A percentile compares a stretch with the other conserved stretches of the same genome.
Conservation (phyloP, 768 basidiomycete genomes). For the Hebeloma cylindrosporum region DNA sequence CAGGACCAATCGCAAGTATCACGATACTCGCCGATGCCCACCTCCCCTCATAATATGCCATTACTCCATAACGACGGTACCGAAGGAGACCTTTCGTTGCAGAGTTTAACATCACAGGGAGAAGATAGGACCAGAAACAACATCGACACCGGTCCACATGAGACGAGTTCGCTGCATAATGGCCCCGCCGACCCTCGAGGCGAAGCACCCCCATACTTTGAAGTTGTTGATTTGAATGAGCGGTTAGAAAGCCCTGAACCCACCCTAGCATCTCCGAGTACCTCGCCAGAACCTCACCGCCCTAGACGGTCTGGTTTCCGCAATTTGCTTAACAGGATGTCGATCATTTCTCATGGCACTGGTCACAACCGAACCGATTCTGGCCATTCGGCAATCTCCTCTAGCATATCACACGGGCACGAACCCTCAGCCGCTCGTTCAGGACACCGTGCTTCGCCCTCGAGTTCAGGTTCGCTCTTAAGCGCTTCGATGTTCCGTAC, state of each 20-base stretch:
- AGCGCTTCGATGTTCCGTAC: conserved; percentile 49
- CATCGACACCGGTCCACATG: conserved; percentile 33
- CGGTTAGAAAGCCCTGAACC: no score
- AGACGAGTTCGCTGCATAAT: conserved; percentile 27
- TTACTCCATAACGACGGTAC: conserved; percentile 37
- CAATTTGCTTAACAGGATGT: conserved; percentile 42
- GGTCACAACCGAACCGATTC: conserved; percentile 35
- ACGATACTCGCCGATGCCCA: conserved; percentile 39
- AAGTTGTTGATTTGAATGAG: conserved; percentile 38
- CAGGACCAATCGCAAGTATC: conserved; percentile 30
- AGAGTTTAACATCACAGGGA: conserved; percentile 17
- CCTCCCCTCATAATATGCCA: conserved; percentile 41
- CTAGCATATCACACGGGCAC: conserved; percentile 15
- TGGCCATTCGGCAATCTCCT: conserved; percentile 19
- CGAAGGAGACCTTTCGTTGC: conserved; percentile 23
- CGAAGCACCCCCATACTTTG: conserved; percentile 68
- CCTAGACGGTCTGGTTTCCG: conserved; percentile 48
- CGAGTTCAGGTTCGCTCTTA: conserved; percentile 37
- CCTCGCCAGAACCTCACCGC: conserved; percentile 5
- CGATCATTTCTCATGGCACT: conserved; percentile 25
- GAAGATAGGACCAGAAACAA: conserved; percentile 26
- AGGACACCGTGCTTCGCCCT: conserved; percentile 30
- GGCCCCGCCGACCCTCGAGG: conserved; percentile 46
- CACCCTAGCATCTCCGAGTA: no score
- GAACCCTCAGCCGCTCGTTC: conserved; percentile 26